phyloP scores from a whole-genome alignment of 495 filamentous ascomycete genomes.

The Daldinia loculata region DNA sequence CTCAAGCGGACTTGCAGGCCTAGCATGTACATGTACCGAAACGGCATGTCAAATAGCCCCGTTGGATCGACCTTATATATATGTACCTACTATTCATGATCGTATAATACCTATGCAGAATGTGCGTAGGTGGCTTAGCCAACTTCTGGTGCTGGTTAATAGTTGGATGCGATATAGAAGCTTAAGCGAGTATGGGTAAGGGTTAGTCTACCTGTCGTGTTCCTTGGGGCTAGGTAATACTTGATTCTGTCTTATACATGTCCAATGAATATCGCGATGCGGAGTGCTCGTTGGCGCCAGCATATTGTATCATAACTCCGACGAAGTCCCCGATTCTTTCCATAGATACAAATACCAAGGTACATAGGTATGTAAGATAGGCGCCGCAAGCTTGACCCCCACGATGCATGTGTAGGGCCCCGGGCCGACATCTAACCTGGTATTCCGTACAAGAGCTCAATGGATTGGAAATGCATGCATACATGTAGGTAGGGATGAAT shows the following conservation, averaged over 20 bases:
- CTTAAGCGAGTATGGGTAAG: conserved; percentile 3
- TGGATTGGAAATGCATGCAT: background rate
- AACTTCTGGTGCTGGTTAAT: background rate
- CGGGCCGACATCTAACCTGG: conserved; percentile 2
- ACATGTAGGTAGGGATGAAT: background rate
- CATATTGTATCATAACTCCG: background rate
- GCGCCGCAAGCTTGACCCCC: conserved; percentile 6
- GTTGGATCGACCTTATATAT: background rate
- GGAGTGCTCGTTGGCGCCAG: conserved; percentile 1
- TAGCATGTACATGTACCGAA: background rate
- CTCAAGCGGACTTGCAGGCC: background rate
- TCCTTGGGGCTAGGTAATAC: background rate
- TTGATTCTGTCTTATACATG: background rate
- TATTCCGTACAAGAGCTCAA: background rate
- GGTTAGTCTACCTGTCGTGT: background rate
- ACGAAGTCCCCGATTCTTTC: background rate
- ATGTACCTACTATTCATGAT: background rate
- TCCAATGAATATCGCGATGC: background rate
- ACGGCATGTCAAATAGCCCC: background rate
- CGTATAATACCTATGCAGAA: background rate
- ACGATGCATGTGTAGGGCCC: background rate
- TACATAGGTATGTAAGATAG: background rate
- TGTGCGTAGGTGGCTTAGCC: background rate
- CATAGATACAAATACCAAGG: background rate
- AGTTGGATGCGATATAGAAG: background rate